phyloP scores from a whole-genome alignment of 1,284 basidiomycete species.

The Apiotrichum sp. region DNA sequence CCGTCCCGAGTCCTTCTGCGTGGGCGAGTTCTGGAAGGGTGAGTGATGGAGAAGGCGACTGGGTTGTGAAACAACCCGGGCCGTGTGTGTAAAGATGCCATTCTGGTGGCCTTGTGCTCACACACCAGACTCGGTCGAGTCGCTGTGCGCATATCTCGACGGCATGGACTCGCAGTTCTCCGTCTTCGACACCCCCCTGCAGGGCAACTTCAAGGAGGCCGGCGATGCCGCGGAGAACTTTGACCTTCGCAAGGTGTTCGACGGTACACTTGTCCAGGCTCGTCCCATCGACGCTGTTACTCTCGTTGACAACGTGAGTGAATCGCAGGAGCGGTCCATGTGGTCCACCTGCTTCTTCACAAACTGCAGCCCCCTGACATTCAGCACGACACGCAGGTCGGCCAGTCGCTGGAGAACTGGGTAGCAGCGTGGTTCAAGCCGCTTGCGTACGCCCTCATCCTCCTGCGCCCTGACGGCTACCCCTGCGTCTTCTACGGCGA shows the following conservation, averaged over 20 bases:
- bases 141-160: constrained; percentile 40
- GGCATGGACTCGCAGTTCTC: constrained; percentile 53
- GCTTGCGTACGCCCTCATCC: constrained; percentile 71
- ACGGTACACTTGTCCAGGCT: constrained; percentile 53
- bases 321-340: too few species aligned
- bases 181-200: constrained; percentile 55
- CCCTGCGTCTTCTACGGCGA: constrained; percentile 95
- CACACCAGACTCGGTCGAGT: constrained; percentile 36
- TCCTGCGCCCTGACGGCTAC: constrained; percentile 75
- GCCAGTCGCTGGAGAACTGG: constrained; percentile 54
- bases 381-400: constrained; percentile 52
- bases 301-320: constrained; percentile 50
- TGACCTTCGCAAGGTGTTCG: constrained; percentile 55
- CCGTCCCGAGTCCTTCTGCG: constrained; percentile 48
- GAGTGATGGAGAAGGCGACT: background rate
- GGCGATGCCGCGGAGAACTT: constrained; percentile 50
- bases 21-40: constrained; percentile 55
- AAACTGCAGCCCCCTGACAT: background rate
- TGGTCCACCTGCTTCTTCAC: background rate
- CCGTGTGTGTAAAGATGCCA: background rate
- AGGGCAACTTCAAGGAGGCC: constrained; percentile 49
- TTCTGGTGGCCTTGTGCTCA: too few species aligned
- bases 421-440: constrained; percentile 56
- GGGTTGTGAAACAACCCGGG: background rate
- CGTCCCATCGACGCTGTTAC: constrained; percentile 57